Conservation (phyloP, 805 yeast species). For the Candida michaelii region DNA sequence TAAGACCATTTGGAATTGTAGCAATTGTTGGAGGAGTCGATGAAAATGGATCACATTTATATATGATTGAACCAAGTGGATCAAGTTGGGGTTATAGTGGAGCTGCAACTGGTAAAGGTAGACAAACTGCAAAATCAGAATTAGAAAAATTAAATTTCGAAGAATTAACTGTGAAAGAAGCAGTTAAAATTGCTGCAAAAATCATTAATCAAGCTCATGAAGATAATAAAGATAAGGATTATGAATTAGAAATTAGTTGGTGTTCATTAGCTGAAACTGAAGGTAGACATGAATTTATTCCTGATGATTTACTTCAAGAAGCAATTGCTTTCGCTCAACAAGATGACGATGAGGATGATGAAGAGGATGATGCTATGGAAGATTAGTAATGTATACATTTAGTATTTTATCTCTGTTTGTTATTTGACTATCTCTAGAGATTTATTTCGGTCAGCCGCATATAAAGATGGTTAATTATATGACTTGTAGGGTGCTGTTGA, state of each 20-base stretch:
- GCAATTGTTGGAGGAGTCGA: slow-evolving; percentile 94
- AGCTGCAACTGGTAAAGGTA: slow-evolving; percentile 97
- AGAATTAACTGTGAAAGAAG: slow-evolving; percentile 70
- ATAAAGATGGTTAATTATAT: too few species aligned
- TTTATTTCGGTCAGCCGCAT: too few species aligned
- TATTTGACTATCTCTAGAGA: too few species aligned
- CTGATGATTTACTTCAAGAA: slow-evolving; percentile 74
- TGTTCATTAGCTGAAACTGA: slow-evolving; percentile 70
- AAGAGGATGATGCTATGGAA: slow-evolving; percentile 50
- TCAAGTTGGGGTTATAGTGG: slow-evolving; percentile 96
- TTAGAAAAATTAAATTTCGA: slow-evolving; percentile 84
- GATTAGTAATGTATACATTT: background rate
- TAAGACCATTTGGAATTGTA: slow-evolving; percentile 94
- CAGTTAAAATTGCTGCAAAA: slow-evolving; percentile 90
- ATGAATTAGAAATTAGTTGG: slow-evolving; percentile 95
- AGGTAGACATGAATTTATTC: slow-evolving; percentile 78
- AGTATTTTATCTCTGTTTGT: too few species aligned
- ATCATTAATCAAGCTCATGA: slow-evolving; percentile 94
- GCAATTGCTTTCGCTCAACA: slow-evolving; percentile 83
- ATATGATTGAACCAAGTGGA: slow-evolving; percentile 98
- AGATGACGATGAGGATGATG: slow-evolving; percentile 75
- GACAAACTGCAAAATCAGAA: slow-evolving; percentile 97
- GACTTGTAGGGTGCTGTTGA: too few species aligned
- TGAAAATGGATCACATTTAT: slow-evolving; percentile 84
- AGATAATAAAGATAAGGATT: slow-evolving; percentile 96